These are phyloP conservation scores for Hypericum perforatum DNA, from an alignment of 345 rosid species.

Conservation along the genomic window DNA sequence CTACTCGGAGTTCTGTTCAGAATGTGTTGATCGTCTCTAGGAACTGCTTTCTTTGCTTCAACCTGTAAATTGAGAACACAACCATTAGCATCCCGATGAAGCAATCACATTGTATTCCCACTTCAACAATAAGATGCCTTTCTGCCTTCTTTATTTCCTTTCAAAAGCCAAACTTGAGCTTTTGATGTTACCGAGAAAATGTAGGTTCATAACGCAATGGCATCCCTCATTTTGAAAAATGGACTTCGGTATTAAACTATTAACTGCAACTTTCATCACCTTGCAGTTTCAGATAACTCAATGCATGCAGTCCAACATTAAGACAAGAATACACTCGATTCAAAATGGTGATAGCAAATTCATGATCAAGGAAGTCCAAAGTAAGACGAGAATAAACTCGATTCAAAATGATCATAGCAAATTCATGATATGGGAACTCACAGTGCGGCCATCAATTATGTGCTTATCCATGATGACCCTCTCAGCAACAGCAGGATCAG, in stretches of 20 bases:
- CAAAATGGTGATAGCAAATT: constrained; percentile 8
- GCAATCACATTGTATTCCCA: constrained; percentile 12
- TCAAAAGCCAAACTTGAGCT: too few relatives aligned
- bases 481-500: constrained; percentile 85
- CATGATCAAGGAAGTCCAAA: constrained; percentile 4
- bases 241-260: too few relatives aligned
- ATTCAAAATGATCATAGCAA: constrained; percentile 8
- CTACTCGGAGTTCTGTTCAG: constrained; percentile 40
- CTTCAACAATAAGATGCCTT: not conserved
- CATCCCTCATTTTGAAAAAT: not conserved
- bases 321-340: not conserved
- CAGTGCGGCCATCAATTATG: constrained; percentile 84
- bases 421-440: constrained; percentile 32
- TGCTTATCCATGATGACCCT: constrained; percentile 92
- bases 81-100: not conserved
- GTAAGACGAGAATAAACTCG: not conserved
- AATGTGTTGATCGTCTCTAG: constrained; percentile 77
- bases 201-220: not conserved
- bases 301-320: not conserved
- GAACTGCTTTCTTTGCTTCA: constrained; percentile 95
- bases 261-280: too few relatives aligned
- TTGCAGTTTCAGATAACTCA: too few relatives aligned
- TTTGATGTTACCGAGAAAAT: too few relatives aligned
- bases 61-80: constrained; percentile 43
- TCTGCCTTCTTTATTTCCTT: too few relatives aligned